A percentile compares a stretch with the other conserved stretches of the same genome.
Conservation (phyloP, 257 asterid genomes). For the Fraxinus cuspidata region DNA sequence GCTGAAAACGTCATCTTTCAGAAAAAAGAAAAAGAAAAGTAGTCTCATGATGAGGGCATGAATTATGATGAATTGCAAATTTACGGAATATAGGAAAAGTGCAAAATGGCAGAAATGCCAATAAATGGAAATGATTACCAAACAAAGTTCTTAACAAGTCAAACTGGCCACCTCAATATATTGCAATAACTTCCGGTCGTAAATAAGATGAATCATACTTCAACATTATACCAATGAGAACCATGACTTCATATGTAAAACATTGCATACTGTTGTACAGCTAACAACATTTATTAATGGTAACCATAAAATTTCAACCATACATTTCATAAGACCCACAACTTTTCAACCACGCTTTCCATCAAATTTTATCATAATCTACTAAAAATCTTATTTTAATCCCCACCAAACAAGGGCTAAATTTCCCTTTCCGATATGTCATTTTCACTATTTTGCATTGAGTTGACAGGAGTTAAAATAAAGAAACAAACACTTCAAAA, state of each 20-base stretch:
- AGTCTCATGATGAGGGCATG: no score
- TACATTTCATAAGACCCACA: no score
- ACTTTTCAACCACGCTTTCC: no score
- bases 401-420: neutral
- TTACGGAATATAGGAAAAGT: no score
- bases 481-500: neutral
- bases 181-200: neutral
- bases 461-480: neutral
- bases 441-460: neutral
- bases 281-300: neutral
- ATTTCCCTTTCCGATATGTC: neutral
- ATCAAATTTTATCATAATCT: no score
- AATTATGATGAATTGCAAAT: no score
- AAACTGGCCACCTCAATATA: neutral
- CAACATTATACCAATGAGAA: neutral
- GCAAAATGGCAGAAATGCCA: no score
- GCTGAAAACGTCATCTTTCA: neutral
- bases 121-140: no score
- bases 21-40: neutral
- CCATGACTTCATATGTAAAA: neutral
- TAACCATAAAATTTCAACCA: neutral
- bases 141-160: slow-evolving; percentile 19
- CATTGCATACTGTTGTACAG: neutral
- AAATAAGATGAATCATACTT: neutral
- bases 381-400: no score